A percentile compares a stretch with the other conserved stretches of the same genome.
Evolutionary conservation across 805 yeast genomes (phyloP).

Genomic region (Nakazawaea molendinolei): DNA sequence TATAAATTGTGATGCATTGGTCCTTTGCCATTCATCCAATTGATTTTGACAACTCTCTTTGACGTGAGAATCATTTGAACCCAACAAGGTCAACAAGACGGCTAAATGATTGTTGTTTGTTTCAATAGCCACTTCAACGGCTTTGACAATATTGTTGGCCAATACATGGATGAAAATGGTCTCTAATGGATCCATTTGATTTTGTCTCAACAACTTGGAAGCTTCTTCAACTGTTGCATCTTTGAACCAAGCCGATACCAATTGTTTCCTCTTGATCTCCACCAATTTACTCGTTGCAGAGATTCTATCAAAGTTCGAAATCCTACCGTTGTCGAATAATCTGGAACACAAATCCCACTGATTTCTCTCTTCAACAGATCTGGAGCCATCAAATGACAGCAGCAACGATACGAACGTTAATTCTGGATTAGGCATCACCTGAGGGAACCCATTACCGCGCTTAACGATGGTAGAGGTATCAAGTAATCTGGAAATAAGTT

Average conservation of each 20-base stretch:
- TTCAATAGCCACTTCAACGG: slow-evolving; percentile 54
- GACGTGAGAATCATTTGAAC: slow-evolving; percentile 60
- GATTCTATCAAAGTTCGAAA: not conserved
- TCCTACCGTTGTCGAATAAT: slow-evolving; percentile 42
- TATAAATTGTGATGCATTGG: slow-evolving; percentile 33
- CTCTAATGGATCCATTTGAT: slow-evolving; percentile 37
- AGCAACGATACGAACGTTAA: slow-evolving; percentile 26
- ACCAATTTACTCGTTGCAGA: slow-evolving; percentile 1
- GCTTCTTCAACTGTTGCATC: slow-evolving; percentile 32
- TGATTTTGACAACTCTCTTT: slow-evolving; percentile 52
- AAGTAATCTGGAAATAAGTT: slow-evolving; percentile 20
- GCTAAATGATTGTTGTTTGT: slow-evolving; percentile 66
- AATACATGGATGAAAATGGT: slow-evolving; percentile 42
- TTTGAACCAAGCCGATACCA: slow-evolving; percentile 53
- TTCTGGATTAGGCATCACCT: slow-evolving; percentile 21
- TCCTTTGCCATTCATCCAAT: slow-evolving; percentile 56
- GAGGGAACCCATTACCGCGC: slow-evolving; percentile 32
- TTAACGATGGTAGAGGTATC: slow-evolving; percentile 16
- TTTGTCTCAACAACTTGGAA: slow-evolving; percentile 19
- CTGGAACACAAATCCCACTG: slow-evolving; percentile 56
- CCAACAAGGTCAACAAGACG: slow-evolving; percentile 59
- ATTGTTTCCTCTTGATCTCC: slow-evolving; percentile 30
- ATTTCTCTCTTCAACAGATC: slow-evolving; percentile 20
- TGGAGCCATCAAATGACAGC: slow-evolving; percentile 14
- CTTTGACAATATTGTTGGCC: slow-evolving; percentile 52